Evolutionary conservation across 495 filamentous ascomycete species (phyloP), one percentile per base, ranked within the genome.

Genomic region (Letharia lupina): DNA sequence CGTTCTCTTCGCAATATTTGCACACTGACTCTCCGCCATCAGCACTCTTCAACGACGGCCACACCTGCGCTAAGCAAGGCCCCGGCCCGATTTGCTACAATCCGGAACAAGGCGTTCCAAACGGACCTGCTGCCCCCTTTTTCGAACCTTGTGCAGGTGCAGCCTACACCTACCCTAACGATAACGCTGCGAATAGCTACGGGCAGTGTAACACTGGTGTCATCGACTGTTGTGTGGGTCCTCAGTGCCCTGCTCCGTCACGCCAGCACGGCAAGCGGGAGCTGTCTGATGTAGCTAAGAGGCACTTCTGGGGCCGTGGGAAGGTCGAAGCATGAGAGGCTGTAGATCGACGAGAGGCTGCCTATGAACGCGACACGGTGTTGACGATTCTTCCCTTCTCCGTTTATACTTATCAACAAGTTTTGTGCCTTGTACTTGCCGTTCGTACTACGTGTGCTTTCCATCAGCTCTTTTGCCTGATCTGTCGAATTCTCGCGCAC

Each of bases 91-190:
- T 66, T 16, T 63, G 71, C 64, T 50, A 73, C 66, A 69, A 69
- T 33, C 65, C 68, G 2, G 45, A 67, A 28, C 57, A 60, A 45
- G 16, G 50, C 10, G 61, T 69, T 20, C 39, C 54, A 8, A 13
- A 64, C 40, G 68, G 68, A 16, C 50, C 71, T 4, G 64, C 71
- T 45, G 10, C 64, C 2, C 28, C 59, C 10, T 73, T 72, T 60
- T 73, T 73, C 59, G 47, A 64, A 15, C 68, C 70, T 20, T 73
- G 72, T 47, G 41, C 57, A 28, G 70, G 69, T n/a, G 65, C 70
- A 15, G 71, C 72, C n/a, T 73, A 72, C 39, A 73, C 72, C 10
- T 73, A 65, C 52, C 70, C 71, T 35, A 63, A 71, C 44, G 72
- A 73, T 13, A 64, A 68, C 45, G 59, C 4, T 13, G 72, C 72